Evolutionary conservation across 352 stramenopile species (phyloP), one percentile per base, ranked within the genome.

Genomic region (Phytopythium helicoides): DNA sequence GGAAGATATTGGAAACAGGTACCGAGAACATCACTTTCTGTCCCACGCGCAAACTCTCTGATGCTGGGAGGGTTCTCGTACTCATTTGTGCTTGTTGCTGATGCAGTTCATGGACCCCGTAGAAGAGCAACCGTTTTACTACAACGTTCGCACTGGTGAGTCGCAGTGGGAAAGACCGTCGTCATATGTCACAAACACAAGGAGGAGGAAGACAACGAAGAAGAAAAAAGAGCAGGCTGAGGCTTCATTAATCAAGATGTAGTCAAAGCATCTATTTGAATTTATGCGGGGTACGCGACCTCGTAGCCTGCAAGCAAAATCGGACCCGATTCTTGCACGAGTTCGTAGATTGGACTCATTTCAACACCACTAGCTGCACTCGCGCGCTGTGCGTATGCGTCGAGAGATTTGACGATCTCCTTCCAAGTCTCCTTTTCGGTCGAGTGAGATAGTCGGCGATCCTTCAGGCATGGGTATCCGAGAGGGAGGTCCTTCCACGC

Each of bases 231-330:
- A 26, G 47, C 18, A 35, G 23, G 15, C 10, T 2, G 16, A 33
- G 9, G 9, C 28, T 5, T 9, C 28, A n/a, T 33, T 9, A 33
- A 33, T 33, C 5, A 33, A 33, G 28, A 33, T 9, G 28, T 5
- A 5, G 28, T 10, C 5, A 33, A 33, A 9, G 28, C 9, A 5
- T 33, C 28, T 33, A 33, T 33, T 33, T 9, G 28, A 33, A 33
- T 33, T 73, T 59, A 64, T 26, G 61, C 58, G 55, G 56, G 66
- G 66, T 64, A 37, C 50, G 66, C 67, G 31, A 91, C 58, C 60
- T 93, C 82, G 55, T 93, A 95, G 11, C 83, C 82, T 49, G 85
- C 85, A 23, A 95, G 63, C 50, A 95, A 56, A n/a, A 89, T 88
- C 25, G 77, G 61, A 38, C 76, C 85, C 0, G 77, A 87, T 40